Base-by-base conservation (phyloP, 306 rosid genomes). In the Acacia melanoxylon region DNA sequence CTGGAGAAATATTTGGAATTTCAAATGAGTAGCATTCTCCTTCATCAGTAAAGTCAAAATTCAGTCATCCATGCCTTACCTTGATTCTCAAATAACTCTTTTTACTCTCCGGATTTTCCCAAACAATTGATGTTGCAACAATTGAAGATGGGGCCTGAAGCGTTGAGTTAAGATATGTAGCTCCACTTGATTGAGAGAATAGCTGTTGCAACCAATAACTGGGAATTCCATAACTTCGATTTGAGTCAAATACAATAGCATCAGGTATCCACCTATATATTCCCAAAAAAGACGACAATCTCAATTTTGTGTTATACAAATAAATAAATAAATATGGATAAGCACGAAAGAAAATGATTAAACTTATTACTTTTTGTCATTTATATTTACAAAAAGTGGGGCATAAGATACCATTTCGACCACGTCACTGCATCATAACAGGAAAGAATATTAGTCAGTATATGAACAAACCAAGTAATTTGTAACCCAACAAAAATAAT, bases 331-430 rank as follows among this genome's bases (percentile, higher is more conserved):
- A 12, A 46, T 46, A 48, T 14, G 15, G 13, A 48, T 13, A 14
- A 12, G 17, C 6, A 14, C 17, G 5, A 48, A 48, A 48, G 4
- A 3, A 20, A 11, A 40, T 20, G 0, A 6, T 9, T 41, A 20
- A 40, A 33, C n/a, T 11, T 66, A 79, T 27, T 93, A 93, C 98
- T 89, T 86, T 76, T 89, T 81, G 83, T 95, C 91, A 81, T 93
- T 91, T 63, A 80, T 48, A 80, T 95, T 89, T 74, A 89, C 95
- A 54, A 95, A 90, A 80, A 95, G 99, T 15, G 99, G 97, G 27
- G 98, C 98, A 82, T 95, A 95, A 91, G 97, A 88, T 69, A 87
- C 90, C 99, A 95, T 95, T 35, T 85, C 68, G 52, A 95, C 90
- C 59, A 73, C 77, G 75, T 95, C 97, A 85, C 98, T 93, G 92